Percentiles rank a stretch among this genome's conserved stretches.
These are phyloP conservation scores for Pachyrhizus erosus DNA, from an alignment of 306 rosid species.

Conservation along the genomic window DNA sequence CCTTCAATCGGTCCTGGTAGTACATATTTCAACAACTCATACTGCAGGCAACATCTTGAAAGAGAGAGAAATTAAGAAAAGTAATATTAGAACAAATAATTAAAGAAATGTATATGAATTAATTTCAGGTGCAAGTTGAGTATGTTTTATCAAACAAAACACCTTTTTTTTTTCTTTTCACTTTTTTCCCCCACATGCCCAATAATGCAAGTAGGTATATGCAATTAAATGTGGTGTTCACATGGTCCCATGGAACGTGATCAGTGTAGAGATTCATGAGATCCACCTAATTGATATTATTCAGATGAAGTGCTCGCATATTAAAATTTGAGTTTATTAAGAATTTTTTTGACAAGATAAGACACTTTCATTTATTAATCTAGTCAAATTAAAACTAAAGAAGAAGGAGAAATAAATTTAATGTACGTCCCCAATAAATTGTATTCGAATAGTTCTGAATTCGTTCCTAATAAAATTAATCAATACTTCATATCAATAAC, in stretches of 20 bases:
- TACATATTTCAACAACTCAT: not conserved
- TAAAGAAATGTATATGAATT: not conserved
- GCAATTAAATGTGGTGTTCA: conserved; percentile 40
- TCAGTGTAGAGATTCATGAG: conserved; percentile 45
- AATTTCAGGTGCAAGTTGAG: conserved; percentile 18
- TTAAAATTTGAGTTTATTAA: conserved; percentile 13
- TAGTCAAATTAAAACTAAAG: not conserved
- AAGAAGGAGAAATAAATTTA: too few relatives aligned
- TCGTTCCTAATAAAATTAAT: too few relatives aligned
- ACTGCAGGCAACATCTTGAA: not conserved
- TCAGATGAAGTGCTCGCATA: conserved; percentile 32
- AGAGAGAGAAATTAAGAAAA: not conserved
- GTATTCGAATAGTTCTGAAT: too few relatives aligned
- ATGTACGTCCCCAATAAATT: too few relatives aligned
- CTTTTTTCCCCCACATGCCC: conserved; percentile 37
- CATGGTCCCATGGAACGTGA: conserved; percentile 51
- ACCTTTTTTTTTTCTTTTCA: not conserved
- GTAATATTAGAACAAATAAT: not conserved
- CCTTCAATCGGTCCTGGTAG: too few relatives aligned
- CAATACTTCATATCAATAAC: too few relatives aligned
- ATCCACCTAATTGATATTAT: conserved; percentile 40
- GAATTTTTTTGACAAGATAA: not conserved
- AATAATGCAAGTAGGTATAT: conserved; percentile 51
- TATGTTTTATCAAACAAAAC: not conserved
- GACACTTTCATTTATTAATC: conserved; percentile 22